Conservation (phyloP, 164 flowering plant genomes). For the Saururus chinensis region DNA sequence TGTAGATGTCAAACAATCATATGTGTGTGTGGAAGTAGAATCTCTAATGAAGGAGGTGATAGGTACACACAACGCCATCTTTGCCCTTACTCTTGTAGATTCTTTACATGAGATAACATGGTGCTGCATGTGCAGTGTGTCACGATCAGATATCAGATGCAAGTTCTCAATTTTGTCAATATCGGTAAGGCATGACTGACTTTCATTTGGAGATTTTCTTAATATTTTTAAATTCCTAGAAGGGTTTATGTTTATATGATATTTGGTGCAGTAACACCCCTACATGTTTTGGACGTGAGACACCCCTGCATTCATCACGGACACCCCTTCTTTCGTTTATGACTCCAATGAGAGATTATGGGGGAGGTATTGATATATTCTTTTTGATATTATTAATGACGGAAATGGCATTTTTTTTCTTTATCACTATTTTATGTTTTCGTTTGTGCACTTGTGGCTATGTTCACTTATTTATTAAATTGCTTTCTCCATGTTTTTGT, state of each 20-base stretch:
- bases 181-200: conserved; percentile 33
- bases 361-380: conserved; percentile 24
- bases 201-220: neutral
- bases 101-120: neutral
- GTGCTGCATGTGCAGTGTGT: conserved; percentile 40
- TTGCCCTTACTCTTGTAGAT: neutral
- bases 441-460: neutral
- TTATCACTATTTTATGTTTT: neutral
- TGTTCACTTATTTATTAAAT: neutral
- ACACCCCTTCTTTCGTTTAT: conserved; percentile 86
- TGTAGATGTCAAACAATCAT: conserved; percentile 52
- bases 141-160: conserved; percentile 61
- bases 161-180: conserved; percentile 52
- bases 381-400: too few relatives aligned
- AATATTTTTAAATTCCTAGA: neutral
- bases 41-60: conserved; percentile 90
- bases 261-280: conserved; percentile 35
- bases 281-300: conserved; percentile 80
- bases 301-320: conserved; percentile 94
- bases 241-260: neutral
- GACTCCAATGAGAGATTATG: conserved; percentile 95
- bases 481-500: neutral
- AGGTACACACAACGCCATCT: conserved; percentile 40
- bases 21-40: conserved; percentile 79
- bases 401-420: neutral